Evolutionary conservation across 345 rosid genomes (phyloP).

Genomic region (Turritis glabra): DNA sequence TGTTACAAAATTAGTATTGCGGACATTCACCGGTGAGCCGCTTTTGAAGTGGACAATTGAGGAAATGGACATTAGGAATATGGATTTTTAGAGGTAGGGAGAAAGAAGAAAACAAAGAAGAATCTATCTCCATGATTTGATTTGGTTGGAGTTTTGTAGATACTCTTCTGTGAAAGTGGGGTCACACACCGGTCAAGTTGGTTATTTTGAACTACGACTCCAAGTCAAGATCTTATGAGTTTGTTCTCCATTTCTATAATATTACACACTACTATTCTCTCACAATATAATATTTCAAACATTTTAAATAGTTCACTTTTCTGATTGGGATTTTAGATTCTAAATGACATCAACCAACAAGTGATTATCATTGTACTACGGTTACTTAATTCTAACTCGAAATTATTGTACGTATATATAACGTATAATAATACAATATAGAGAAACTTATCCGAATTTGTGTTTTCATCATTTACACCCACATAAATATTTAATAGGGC

Average conservation of each 20-base stretch:
- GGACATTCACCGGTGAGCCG: constrained; percentile 6
- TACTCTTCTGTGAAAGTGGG: constrained; percentile 29
- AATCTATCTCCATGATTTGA: constrained; percentile 34
- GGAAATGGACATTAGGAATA: constrained; percentile 25
- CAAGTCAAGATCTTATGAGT: constrained; percentile 22
- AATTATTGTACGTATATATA: background rate
- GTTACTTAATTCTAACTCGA: background rate
- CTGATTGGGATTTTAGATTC: background rate
- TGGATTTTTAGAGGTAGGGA: constrained; percentile 2
- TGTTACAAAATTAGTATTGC: background rate
- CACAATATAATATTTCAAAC: background rate
- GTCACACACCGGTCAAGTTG: constrained; percentile 32
- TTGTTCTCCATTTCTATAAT: constrained; percentile 19
- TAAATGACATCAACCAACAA: background rate
- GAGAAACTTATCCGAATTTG: constrained; percentile 28
- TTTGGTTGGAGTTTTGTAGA: constrained; percentile 27
- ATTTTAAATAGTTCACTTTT: background rate
- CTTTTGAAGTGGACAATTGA: constrained; percentile 5
- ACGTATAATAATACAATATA: background rate
- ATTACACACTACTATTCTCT: background rate
- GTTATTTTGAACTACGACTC: constrained; percentile 1
- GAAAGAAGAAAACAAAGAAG: constrained; percentile 29
- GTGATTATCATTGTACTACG: background rate
- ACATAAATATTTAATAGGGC: constrained; percentile 19
- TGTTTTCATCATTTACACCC: constrained; percentile 31